Base-by-base conservation (phyloP, 23 red algal species). In the Agarophyton chilense region DNA sequence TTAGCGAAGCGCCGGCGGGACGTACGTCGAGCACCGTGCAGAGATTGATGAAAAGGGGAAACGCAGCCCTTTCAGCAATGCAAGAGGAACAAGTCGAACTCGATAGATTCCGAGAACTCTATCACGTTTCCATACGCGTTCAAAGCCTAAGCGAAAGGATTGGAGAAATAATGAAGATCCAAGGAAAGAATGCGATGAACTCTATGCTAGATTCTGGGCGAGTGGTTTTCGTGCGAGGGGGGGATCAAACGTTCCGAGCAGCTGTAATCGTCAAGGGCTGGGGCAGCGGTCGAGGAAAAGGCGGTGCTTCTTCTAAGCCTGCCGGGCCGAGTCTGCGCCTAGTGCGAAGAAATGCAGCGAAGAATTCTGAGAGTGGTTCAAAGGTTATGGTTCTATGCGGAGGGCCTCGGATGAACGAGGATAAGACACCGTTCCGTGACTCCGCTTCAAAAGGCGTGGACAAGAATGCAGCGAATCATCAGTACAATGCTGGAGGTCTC, bases 1-100 rank as follows among this genome's bases (percentile, higher is more conserved):
- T 99, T 45, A 90, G 83, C 49, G 97, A 99, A 34, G 97, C 89
- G 28, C 88, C 90, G 17, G 87, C 97, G 43, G 84, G 74, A 38
- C 80, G 90, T 8, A 89, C 84, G 12, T 79, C 84, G 39, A 61
- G 39, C 35, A 52, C 49, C 21, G 79, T 95, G 36, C 84, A 78
- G 52, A 71, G 54, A 60, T 66, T 95, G 63, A 63, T 98, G 35
- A 72, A 60, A 52, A 29, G 70, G 31, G 96, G 96, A 38, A 71
- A 54, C 28, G 65, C 41, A 78, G 61, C 52, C 18, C 72, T 98
- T 24, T 61, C 79, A 42, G 47, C 77, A 36, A 75, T 94, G 47
- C 83, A 94, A 25, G 26, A 53, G 21, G 46, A 93, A 47, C 34
- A 71, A 28, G 28, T 83, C 50, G 51, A 81, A 40, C 44, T 91